Percentiles rank a stretch among this genome's conserved stretches.
These are phyloP conservation scores for Suillus subluteus DNA, from an alignment of 768 basidiomycete species.

Conservation along the genomic window DNA sequence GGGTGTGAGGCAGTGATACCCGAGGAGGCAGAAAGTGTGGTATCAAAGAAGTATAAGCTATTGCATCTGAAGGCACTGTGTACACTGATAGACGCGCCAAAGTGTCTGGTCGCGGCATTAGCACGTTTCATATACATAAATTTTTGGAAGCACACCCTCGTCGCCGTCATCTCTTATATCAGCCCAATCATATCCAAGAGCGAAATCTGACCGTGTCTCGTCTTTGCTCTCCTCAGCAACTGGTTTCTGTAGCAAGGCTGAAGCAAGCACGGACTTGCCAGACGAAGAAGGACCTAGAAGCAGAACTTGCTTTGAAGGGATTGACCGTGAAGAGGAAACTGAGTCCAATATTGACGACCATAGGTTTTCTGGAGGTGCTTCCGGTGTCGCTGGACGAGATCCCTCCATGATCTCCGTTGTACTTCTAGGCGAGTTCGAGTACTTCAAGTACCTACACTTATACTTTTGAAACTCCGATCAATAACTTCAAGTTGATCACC, in stretches of 20 bases:
- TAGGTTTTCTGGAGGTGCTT: constrained; percentile 76
- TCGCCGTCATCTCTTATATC: constrained; percentile 92
- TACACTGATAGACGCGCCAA: constrained; percentile 89
- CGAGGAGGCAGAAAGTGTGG: constrained; percentile 81
- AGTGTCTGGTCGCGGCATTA: constrained; percentile 58
- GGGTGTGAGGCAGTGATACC: constrained; percentile 65
- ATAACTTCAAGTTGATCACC: constrained; percentile 13
- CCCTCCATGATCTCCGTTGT: constrained; percentile 34
- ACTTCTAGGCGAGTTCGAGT: background rate
- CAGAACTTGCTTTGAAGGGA: constrained; percentile 86
- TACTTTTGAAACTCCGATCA: constrained; percentile 31
- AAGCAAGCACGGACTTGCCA: constrained; percentile 77
- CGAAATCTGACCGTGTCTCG: constrained; percentile 72
- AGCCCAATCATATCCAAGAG: constrained; percentile 90
- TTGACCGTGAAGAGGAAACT: constrained; percentile 78
- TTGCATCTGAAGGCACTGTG: constrained; percentile 83
- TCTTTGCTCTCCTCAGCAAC: constrained; percentile 58
- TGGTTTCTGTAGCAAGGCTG: constrained; percentile 73
- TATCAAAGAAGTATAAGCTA: constrained; percentile 69
- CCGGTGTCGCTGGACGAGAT: constrained; percentile 69
- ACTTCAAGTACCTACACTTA: constrained; percentile 3
- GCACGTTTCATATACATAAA: constrained; percentile 7
- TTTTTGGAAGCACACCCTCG: constrained; percentile 64
- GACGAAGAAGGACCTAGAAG: constrained; percentile 79
- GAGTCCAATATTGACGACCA: constrained; percentile 94